A percentile compares a stretch with the other conserved stretches of the same genome.
These are phyloP conservation scores for Populus euphratica DNA, from an alignment of 345 rosid genomes.

Conservation along the genomic window DNA sequence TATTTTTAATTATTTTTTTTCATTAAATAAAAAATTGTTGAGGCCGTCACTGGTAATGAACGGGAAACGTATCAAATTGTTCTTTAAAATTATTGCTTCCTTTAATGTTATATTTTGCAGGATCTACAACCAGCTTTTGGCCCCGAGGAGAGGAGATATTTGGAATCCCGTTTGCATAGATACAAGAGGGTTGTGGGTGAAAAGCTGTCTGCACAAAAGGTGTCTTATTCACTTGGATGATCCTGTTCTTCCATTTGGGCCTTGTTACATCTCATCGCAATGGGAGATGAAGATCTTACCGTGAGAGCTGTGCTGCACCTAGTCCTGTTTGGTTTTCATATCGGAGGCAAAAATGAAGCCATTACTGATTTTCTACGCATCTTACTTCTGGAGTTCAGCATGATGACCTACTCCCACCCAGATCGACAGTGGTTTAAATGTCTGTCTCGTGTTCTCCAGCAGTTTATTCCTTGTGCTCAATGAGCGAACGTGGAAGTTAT, in stretches of 20 bases:
- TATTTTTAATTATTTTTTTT: no score
- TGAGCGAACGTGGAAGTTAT: neutral
- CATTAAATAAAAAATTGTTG: no score
- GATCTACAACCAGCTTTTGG: slow-evolving; percentile 30
- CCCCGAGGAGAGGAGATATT: slow-evolving; percentile 29
- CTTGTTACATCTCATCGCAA: neutral
- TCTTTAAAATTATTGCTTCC: neutral
- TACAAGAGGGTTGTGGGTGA: slow-evolving; percentile 62
- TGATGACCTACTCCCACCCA: neutral
- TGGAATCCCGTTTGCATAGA: slow-evolving; percentile 53
- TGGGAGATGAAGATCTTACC: neutral
- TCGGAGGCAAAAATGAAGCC: no score
- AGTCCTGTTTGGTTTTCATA: neutral
- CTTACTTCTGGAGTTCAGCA: neutral
- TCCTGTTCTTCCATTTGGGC: neutral
- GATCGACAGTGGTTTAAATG: neutral
- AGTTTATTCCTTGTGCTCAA: neutral
- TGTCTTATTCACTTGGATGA: slow-evolving; percentile 48
- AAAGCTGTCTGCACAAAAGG: slow-evolving; percentile 66
- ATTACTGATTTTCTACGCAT: no score
- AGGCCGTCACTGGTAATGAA: no score
- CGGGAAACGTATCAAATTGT: no score
- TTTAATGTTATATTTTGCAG: slow-evolving; percentile 2
- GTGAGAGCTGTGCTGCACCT: neutral
- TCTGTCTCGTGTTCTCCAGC: neutral